Conservation (phyloP, 164 flowering plant genomes). For the Nymphaea thermarum region DNA sequence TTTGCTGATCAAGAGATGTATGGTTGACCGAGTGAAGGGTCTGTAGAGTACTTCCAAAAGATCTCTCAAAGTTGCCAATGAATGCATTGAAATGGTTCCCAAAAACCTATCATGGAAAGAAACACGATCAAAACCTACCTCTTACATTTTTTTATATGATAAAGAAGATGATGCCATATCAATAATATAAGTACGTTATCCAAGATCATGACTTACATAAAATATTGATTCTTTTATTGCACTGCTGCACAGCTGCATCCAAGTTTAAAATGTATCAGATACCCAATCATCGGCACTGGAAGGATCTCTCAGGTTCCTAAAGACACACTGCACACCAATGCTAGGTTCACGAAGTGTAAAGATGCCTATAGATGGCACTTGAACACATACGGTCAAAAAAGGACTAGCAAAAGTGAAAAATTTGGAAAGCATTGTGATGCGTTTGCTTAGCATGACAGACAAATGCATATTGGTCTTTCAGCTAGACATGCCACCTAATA, state of each 20-base stretch:
- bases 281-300: too few species aligned
- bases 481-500: too few species aligned
- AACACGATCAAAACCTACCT: too few species aligned
- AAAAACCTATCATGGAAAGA: constrained; percentile 38
- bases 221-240: constrained; percentile 75
- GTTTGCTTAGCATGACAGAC: neutral
- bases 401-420: neutral
- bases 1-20: constrained; percentile 9
- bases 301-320: too few species aligned
- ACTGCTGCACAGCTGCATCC: constrained; percentile 60
- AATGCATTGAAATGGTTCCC: constrained; percentile 65
- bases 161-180: neutral
- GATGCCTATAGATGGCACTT: too few species aligned
- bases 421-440: neutral
- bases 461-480: too few species aligned
- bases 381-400: neutral
- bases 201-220: constrained; percentile 55
- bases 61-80: constrained; percentile 56
- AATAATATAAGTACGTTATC: neutral
- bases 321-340: too few species aligned
- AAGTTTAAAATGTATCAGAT: neutral
- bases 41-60: constrained; percentile 72
- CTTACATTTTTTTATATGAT: too few species aligned
- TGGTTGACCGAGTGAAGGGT: constrained; percentile 51
- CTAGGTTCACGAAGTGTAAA: too few species aligned